These are phyloP conservation scores for Geotrichum candidum DNA, from an alignment of 1,139 yeast genomes.

Conservation along the genomic window DNA sequence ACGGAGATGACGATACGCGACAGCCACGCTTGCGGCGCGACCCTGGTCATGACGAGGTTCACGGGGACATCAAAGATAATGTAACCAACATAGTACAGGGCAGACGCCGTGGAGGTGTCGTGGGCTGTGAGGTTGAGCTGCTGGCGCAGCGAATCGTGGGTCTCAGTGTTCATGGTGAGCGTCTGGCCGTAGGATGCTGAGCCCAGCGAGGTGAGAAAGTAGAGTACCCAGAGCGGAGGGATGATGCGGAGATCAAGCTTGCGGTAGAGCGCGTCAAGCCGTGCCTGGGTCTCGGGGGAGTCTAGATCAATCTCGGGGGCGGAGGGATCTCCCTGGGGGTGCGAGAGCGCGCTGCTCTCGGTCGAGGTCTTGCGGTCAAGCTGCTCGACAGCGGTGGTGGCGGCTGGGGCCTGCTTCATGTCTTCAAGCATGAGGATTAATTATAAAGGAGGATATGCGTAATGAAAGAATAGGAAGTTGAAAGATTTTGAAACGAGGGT, in stretches of 20 bases:
- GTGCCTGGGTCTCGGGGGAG: slow-evolving; percentile 26
- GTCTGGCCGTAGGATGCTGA: slow-evolving; percentile 73
- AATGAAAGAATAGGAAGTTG: not conserved
- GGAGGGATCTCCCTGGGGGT: not conserved
- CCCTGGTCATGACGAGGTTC: slow-evolving; percentile 77
- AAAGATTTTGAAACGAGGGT: not conserved
- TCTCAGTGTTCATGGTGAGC: slow-evolving; percentile 66
- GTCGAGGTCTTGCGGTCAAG: not conserved
- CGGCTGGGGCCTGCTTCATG: not conserved
- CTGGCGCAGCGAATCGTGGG: slow-evolving; percentile 57
- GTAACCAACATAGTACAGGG: slow-evolving; percentile 75
- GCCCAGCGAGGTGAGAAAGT: slow-evolving; percentile 76
- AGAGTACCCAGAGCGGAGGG: slow-evolving; percentile 77
- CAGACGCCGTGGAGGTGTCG: slow-evolving; percentile 69
- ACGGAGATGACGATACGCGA: slow-evolving; percentile 71
- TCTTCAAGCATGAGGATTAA: not conserved
- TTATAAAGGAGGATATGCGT: not conserved
- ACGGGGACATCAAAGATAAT: slow-evolving; percentile 82
- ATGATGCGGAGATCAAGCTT: slow-evolving; percentile 66
- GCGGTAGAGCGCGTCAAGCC: slow-evolving; percentile 56
- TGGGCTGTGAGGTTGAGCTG: slow-evolving; percentile 48
- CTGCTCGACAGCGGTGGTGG: not conserved
- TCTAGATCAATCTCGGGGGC: slow-evolving; percentile 8
- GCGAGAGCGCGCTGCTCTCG: not conserved
- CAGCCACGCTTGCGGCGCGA: slow-evolving; percentile 82